Base-by-base conservation (phyloP, 305 asterid genomes). In the Solanum hybrid region DNA sequence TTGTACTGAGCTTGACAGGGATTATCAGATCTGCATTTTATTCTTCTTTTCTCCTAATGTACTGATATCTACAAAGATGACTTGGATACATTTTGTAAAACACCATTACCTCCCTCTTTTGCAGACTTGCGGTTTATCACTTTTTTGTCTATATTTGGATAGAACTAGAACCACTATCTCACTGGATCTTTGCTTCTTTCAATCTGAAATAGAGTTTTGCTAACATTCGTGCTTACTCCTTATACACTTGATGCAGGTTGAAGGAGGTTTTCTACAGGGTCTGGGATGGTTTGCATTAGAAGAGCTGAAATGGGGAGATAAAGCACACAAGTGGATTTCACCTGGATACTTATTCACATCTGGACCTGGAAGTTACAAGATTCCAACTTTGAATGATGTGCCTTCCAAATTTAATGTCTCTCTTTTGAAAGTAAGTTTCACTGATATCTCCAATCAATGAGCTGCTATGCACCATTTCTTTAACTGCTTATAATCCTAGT, bases 251-350 rank as follows among this genome's bases (percentile, higher is more conserved):
- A 68, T 90, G 89, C 96, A 97, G 99, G 94, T 97, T 61, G 99
- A 97, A 94, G 99, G 99, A 86, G 99, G 97, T 70, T 96, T 97
- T 90, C 70, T 97, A 76, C 99, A 97, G 94, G 99, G 98, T 31
- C 94, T 97, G 32, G 99, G 99, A 89, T 97, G 99, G 99, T 95
- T 94, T 29, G 97, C 99, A 61, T 92, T 97, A 61, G 99, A 97
- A 92, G 99, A 97, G 93, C 93, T 97, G 85, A 97, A 96, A 92
- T 96, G 99, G 99, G 99, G 99, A 2, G 99, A 96, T 79, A 89
- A 95, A 5, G 95, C 96, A 57, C 99, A 97, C 93, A 96, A 92
- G 92, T 97, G 99, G 99, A 86, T 96, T 36, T 96, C 94, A 57
- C 91, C 98, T 7, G 99, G 99, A 88, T 89, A 91, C 92, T 92